Evolutionary conservation across 108 stramenopile species (phyloP).

Genomic region (Cyclotella baltica): DNA sequence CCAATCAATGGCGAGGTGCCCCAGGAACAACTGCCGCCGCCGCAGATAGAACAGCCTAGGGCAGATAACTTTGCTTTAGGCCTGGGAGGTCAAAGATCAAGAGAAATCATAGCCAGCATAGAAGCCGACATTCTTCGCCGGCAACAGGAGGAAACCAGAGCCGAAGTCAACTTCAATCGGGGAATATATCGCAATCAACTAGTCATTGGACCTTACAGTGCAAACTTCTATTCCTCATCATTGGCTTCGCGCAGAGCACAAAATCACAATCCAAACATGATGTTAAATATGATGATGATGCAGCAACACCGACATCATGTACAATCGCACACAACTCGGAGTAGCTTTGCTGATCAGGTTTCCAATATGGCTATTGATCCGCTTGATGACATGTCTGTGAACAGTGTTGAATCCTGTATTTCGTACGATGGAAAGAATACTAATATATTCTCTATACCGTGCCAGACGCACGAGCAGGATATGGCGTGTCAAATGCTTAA

Average conservation of each 20-base stretch:
- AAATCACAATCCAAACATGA: neutral
- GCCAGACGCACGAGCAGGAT: constrained; percentile 2
- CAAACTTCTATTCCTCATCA: neutral
- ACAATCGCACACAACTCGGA: neutral
- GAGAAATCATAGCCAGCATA: constrained; percentile 13
- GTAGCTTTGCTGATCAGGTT: constrained; percentile 4
- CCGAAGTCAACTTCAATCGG: neutral
- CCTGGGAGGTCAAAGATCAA: constrained; percentile 1
- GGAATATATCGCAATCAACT: neutral
- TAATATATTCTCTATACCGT: neutral
- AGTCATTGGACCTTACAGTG: constrained; percentile 3
- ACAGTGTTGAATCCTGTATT: neutral
- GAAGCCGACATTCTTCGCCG: neutral
- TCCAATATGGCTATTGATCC: constrained; percentile 13
- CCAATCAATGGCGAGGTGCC: neutral
- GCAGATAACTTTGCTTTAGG: neutral
- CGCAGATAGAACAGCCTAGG: neutral
- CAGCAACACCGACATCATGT: constrained; percentile 4
- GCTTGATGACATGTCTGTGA: neutral
- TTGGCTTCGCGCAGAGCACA: neutral
- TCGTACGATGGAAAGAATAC: constrained; percentile 23
- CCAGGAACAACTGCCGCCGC: neutral
- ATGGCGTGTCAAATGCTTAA: neutral
- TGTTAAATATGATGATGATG: constrained; percentile 8
- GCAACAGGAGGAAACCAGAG: constrained; percentile 1